Evolutionary conservation across 1,284 basidiomycete species (phyloP), one percentile per base, ranked within the genome.

Genomic region (Malassezia sp.): DNA sequence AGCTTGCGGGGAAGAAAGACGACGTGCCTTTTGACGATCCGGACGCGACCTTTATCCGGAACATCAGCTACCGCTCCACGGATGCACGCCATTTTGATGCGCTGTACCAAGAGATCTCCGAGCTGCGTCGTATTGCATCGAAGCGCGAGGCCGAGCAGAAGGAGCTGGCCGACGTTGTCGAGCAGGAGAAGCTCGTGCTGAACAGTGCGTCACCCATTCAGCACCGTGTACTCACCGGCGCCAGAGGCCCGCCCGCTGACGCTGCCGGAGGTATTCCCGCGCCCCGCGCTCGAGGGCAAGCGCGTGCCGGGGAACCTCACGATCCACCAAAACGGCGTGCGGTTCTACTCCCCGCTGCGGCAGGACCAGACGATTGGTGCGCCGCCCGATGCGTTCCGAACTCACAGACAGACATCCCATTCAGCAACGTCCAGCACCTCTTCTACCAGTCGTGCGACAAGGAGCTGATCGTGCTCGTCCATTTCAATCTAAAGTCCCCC

Each of bases 361-460:
- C 62, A 59, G 10, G 65, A 69, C 42, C 64, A 67, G 49, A 60
- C 57, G 51, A 65, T 67, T 22, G n/a, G n/a, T n/a, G n/a, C n/a
- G n/a, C n/a, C n/a, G n/a, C n/a, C n/a, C n/a, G n/a, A n/a, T n/a
- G n/a, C n/a, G n/a, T n/a, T n/a, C n/a, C n/a, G n/a, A n/a, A n/a
- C n/a, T n/a, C n/a, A n/a, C n/a, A n/a, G n/a, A n/a, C n/a, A n/a
- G 66, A 69, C 42, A 44, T 99, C 17, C 76, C 96, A 11, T 97
- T 96, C 75, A 84, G 80, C 74, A 99, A 99, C 71, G 84, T 99
- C 75, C 95, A 93, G 73, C 93, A 97, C 72, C 76, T 97, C 20
- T 95, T 97, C 75, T 97, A 96, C 79, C 93, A 96, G 70, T 90
- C 93, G 5, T 96, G 91, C 67, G 93, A 99, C 60, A 83, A 88